A percentile compares a stretch with the other conserved stretches of the same genome.
These are phyloP conservation scores for Ophiognomonia clavigignenti-juglandacearum DNA, from an alignment of 2,329 filamentous ascomycete genomes.

Conservation along the genomic window DNA sequence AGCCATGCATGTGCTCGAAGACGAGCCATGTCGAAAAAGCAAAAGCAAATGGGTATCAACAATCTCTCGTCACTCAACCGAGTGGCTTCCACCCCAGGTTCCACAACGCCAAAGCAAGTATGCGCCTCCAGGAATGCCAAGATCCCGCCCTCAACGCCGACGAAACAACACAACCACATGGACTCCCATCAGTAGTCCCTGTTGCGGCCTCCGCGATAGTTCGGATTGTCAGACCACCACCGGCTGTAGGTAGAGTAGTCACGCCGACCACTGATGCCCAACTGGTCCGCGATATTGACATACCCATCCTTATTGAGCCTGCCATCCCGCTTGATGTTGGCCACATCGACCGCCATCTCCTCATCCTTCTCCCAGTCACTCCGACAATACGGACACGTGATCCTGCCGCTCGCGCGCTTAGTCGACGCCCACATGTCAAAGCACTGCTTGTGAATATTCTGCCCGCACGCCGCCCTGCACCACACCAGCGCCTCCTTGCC, in stretches of 20 bases:
- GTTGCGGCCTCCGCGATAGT: too few relatives aligned
- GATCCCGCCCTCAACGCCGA: too few relatives aligned
- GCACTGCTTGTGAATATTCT: conserved; percentile 51
- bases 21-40: too few relatives aligned
- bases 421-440: conserved; percentile 50
- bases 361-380: conserved; percentile 49
- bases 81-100: too few relatives aligned
- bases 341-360: conserved; percentile 32
- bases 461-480: conserved; percentile 46
- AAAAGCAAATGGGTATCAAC: too few relatives aligned
- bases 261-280: conserved; percentile 51
- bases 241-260: conserved; percentile 25
- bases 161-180: too few relatives aligned
- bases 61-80: too few relatives aligned
- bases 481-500: conserved; percentile 39
- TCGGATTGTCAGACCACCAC: conserved; percentile 6
- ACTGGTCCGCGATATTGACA: conserved; percentile 54
- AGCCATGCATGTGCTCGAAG: too few relatives aligned
- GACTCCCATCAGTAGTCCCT: too few relatives aligned
- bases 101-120: too few relatives aligned
- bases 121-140: too few relatives aligned
- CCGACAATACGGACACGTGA: conserved; percentile 59
- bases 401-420: conserved; percentile 34
- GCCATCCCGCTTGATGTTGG: conserved; percentile 30
- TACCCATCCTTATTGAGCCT: conserved; percentile 44